Percentiles rank a stretch among this genome's conserved stretches.
Evolutionary conservation across 345 rosid species (phyloP).

Genomic region (Noccaea caerulescens): DNA sequence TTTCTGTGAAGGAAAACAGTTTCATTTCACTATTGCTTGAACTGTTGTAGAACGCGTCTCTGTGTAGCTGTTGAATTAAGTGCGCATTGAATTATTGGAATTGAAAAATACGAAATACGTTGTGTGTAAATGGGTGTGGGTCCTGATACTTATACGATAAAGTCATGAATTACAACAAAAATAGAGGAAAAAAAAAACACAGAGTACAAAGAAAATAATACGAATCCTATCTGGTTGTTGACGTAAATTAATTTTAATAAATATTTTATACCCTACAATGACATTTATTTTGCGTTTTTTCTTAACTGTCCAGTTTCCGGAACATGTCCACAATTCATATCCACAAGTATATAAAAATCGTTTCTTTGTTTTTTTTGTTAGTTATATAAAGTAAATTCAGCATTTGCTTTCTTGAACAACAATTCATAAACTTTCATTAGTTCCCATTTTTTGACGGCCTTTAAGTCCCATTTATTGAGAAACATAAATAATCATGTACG

Average conservation of each 20-base stretch:
- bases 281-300: not conserved
- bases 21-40: constrained; percentile 14
- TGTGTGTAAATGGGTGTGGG: constrained; percentile 26
- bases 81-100: constrained; percentile 10
- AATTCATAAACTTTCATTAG: not conserved
- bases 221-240: constrained; percentile 38
- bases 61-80: constrained; percentile 20
- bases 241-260: constrained; percentile 24
- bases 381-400: not conserved
- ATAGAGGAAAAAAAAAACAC: not conserved
- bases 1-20: not conserved
- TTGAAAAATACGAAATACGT: not conserved
- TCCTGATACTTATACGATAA: constrained; percentile 21
- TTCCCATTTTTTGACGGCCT: constrained; percentile 7
- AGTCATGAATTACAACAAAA: not conserved
- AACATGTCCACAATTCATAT: constrained; percentile 12
- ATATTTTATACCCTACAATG: not conserved
- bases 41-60: constrained; percentile 6
- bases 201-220: constrained; percentile 11
- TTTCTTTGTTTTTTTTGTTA: not conserved
- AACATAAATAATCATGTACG: not conserved
- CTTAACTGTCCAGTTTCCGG: constrained; percentile 7
- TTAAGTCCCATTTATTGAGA: not conserved
- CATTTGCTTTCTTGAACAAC: constrained; percentile 32
- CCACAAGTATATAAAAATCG: constrained; percentile 9